Percentiles rank a stretch among this genome's conserved stretches.
These are phyloP conservation scores for Mesotaenium endlicherianum DNA, from an alignment of 139 green algal genomes.

Conservation along the genomic window DNA sequence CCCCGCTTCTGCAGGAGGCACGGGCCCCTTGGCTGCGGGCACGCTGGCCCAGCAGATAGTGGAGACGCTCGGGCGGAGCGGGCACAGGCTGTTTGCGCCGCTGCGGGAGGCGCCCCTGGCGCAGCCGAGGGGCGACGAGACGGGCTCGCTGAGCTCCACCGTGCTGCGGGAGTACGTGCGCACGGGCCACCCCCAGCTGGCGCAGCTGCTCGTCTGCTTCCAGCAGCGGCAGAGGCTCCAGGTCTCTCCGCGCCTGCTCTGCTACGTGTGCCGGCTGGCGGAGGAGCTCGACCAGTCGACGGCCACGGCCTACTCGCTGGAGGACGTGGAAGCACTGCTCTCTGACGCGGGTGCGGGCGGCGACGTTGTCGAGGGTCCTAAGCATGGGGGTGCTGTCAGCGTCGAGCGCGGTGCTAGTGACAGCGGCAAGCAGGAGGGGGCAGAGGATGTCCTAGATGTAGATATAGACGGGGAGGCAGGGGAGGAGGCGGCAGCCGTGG, in stretches of 20 bases:
- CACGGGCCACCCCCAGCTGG: constrained; percentile 12
- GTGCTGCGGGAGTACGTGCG: constrained; percentile 7
- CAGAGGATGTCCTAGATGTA: too few species aligned
- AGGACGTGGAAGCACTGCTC: too few species aligned
- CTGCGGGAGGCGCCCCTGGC: not conserved
- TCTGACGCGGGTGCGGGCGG: too few species aligned
- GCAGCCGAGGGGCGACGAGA: constrained; percentile 4
- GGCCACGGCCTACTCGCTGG: too few species aligned
- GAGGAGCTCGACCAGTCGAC: constrained; percentile 18
- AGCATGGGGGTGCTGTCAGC: too few species aligned
- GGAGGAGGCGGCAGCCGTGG: too few species aligned
- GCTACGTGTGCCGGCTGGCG: constrained; percentile 4
- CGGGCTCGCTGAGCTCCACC: constrained; percentile 13
- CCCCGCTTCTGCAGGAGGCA: too few species aligned
- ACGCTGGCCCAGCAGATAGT: not conserved
- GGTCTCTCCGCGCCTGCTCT: constrained; percentile 5
- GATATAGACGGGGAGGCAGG: too few species aligned
- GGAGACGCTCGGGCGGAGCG: not conserved
- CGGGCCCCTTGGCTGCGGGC: not conserved
- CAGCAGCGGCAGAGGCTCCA: not conserved
- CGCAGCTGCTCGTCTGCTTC: not conserved
- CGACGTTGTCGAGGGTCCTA: too few species aligned
- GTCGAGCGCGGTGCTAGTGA: too few species aligned
- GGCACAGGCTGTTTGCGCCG: constrained; percentile 20
- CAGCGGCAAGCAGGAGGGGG: too few species aligned